These are phyloP conservation scores for Populus trichocarpa DNA, from an alignment of 441 rosid genomes.

Conservation along the genomic window DNA sequence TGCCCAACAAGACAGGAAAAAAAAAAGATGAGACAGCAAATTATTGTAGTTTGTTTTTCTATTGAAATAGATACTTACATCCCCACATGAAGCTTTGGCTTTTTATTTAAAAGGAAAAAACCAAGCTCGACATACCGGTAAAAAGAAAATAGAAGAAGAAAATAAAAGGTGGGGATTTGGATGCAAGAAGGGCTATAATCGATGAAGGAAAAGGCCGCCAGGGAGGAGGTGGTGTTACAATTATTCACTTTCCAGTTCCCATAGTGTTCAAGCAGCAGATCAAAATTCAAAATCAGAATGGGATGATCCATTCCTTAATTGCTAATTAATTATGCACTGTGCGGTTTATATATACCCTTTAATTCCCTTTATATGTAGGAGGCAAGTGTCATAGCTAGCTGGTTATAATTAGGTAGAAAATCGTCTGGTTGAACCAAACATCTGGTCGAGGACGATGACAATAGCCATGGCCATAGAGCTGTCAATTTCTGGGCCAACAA, in stretches of 20 bases:
- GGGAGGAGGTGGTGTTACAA: neutral
- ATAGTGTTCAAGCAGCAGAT: neutral
- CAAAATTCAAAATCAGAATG: neutral
- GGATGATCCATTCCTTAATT: neutral
- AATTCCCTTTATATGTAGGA: no score
- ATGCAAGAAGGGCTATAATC: neutral
- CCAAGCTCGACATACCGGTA: slow-evolving; percentile 16
- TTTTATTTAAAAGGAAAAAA: slow-evolving; percentile 54
- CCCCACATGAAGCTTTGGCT: slow-evolving; percentile 30
- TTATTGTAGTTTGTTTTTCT: neutral
- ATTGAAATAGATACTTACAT: slow-evolving; percentile 4
- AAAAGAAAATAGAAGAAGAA: neutral
- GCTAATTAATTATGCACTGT: neutral
- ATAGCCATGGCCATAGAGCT: slow-evolving; percentile 69
- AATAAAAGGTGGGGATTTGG: neutral
- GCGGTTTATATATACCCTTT: neutral
- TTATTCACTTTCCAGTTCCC: neutral
- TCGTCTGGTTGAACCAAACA: slow-evolving; percentile 67
- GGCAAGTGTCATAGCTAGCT: no score
- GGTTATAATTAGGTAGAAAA: neutral
- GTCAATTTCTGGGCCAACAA: slow-evolving; percentile 62
- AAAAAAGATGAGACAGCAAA: neutral
- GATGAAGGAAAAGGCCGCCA: neutral
- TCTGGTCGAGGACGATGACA: slow-evolving; percentile 79
- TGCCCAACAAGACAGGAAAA: neutral